Evolutionary conservation across 2,329 filamentous ascomycete species (phyloP).

Genomic region (Trichoderma atroviride): DNA sequence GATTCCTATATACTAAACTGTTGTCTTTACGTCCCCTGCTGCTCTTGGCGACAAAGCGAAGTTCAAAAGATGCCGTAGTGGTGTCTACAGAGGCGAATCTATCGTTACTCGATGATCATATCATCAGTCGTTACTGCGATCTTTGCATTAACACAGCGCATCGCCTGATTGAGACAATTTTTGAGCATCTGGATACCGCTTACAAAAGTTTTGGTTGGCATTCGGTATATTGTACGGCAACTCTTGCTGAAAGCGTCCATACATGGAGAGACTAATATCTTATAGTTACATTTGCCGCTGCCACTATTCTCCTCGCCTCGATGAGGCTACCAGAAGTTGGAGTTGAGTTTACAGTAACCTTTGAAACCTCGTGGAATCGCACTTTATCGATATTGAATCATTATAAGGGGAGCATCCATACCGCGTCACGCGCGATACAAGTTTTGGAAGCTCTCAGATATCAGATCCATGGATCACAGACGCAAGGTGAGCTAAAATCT

Average conservation of each 20-base stretch:
- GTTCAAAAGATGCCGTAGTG: not conserved
- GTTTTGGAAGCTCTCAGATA: not conserved
- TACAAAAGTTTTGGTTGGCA: not conserved
- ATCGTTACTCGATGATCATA: not conserved
- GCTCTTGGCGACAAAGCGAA: not conserved
- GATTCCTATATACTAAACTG: not conserved
- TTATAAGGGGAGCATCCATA: not conserved
- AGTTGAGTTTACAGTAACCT: not conserved
- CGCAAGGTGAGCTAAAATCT: not conserved
- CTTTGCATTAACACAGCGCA: not conserved
- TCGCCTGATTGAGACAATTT: not conserved
- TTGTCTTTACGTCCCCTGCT: not conserved
- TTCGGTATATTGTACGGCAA: not conserved
- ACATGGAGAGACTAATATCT: not conserved
- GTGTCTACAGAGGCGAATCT: not conserved
- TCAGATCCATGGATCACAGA: not conserved
- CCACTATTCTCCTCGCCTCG: not conserved
- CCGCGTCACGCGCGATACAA: not conserved
- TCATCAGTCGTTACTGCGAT: not conserved
- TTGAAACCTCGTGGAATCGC: not conserved
- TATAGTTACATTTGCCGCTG: not conserved
- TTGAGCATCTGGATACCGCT: not conserved
- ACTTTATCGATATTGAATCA: not conserved
- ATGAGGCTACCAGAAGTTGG: not conserved
- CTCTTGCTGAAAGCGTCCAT: not conserved